Evolutionary conservation across 2,329 filamentous ascomycete species (phyloP), one percentile per base, ranked within the genome.

Genomic region (Exophiala bonariae): DNA sequence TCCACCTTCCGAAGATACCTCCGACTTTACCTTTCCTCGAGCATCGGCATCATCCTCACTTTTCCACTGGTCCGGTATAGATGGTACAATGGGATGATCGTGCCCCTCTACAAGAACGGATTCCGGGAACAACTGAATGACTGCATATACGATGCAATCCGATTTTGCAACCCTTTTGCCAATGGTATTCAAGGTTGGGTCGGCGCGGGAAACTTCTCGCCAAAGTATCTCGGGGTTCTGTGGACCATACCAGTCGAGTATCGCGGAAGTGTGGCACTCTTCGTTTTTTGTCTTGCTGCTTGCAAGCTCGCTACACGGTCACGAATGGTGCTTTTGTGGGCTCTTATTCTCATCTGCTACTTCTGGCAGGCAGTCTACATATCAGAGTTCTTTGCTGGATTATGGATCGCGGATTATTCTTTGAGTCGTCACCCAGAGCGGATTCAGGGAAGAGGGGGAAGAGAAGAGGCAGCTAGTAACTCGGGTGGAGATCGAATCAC

Each of bases 231-330:
- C 37, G 67, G 66, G 11, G 68, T 72, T 43, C 61, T 74, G 3
- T 74, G 71, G 71, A 72, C 69, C 3, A 72, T 74, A 14, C 69
- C 71, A 1, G 64, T 72, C n/a, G 71, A 73, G 52, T 68, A 73
- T 38, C 67, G 69, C 35, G 67, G 68, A 45, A 73, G 68, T 1
- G 63, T 73, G n/a, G 62, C 69, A n/a, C 64, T 73, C 2, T 72
- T 71, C 47, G 47, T 70, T 30, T 33, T 41, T n/a, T 16, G 11
- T 35, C 36, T 34, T 4, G 39, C 47, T 14, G 28, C 35, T 7
- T 23, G 42, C 16, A 45, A 42, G 26, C 22, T 41, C 17, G 23
- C 36, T 14, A 39, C 39, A 2, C n/a, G 28, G 20, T 5, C 41
- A n/a, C 9, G 30, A 6, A 35, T 40, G 30, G 23, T 44, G 9